Evolutionary conservation across 2,329 filamentous ascomycete species (phyloP).

Genomic region (Fusarium pininemorale): DNA sequence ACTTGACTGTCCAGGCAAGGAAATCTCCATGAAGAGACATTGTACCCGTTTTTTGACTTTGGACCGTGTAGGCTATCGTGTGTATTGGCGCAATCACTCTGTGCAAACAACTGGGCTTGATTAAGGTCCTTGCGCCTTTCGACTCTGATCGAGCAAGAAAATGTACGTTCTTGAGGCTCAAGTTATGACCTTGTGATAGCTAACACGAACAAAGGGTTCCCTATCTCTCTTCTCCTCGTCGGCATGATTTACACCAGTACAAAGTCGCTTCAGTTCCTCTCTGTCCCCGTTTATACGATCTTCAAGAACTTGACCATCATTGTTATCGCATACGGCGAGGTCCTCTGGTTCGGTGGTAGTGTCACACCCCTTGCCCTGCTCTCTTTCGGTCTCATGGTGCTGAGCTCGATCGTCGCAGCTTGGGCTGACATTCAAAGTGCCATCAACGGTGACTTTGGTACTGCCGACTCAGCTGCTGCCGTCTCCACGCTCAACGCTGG

Average conservation of each 20-base stretch:
- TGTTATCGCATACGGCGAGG: constrained; percentile 97
- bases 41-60: constrained; percentile 8
- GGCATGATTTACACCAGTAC: constrained; percentile 99
- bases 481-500: constrained; percentile 92
- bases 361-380: constrained; percentile 88
- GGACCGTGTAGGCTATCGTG: constrained; percentile 75
- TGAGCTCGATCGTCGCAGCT: constrained; percentile 92
- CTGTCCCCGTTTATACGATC: constrained; percentile 98
- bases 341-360: constrained; percentile 95
- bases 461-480: constrained; percentile 72
- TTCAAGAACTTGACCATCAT: constrained; percentile 99
- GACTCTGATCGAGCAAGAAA: constrained; percentile 89
- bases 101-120: constrained; percentile 83
- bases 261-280: constrained; percentile 95
- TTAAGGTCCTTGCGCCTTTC: constrained; percentile 83
- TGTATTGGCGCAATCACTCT: constrained; percentile 85
- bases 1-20: constrained; percentile 88
- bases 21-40: neutral
- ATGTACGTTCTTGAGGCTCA: constrained; percentile 66
- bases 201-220: constrained; percentile 76
- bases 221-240: constrained; percentile 92
- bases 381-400: constrained; percentile 95
- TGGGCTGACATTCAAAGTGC: constrained; percentile 97
- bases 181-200: neutral
- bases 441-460: constrained; percentile 67